Base-by-base conservation (phyloP, 768 basidiomycete species). In the Agrocybe praecox region DNA sequence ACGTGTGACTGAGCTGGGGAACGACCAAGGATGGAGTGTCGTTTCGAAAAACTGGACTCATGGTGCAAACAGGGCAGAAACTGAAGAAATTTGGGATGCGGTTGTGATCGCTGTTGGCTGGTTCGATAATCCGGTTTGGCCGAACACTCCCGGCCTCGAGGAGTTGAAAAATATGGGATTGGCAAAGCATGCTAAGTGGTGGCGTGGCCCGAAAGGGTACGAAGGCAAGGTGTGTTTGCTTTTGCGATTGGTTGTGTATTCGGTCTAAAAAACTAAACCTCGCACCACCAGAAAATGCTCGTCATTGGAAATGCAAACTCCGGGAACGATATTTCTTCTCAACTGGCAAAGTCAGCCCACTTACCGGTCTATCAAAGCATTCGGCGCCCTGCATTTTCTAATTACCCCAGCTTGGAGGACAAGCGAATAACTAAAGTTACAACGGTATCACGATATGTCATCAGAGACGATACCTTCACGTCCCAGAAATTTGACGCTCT, bases 301-400 rank as follows among this genome's bases (percentile, higher is more conserved):
- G 72, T 84, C 10, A 65, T 83, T 3, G 82, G 78, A 11, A 83
- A 82, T 21, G 82, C 78, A 18, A 80, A 82, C 49, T 83, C 82
- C 1, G 72, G 74, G 33, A 84, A 84, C 59, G 82, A 84, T 48
- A 78, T 83, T 36, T 78, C 79, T 0, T 74, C 77, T 1, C 80
- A 82, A 33, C 69, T 83, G 0, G 73, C 72, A 0, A 54, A 72
- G 0, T 65, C 80, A 14, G 73, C 73, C 0, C 57, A 67, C 33
- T 57, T 67, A 1, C 81, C 82, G 5, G 72, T 83, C 0, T 79
- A 77, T 58, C 78, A 82, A 45, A 80, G 77, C 12, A 73, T 76
- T 22, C 78, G 82, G 2, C 73, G 77, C 0, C 68, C 73, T 11
- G 72, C 74, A 7, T 70, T 80, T 60, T 66, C 64, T 1, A 61